These are phyloP conservation scores for Colletotrichum sp. DNA, from an alignment of 2,329 filamentous ascomycete species.

Conservation along the genomic window DNA sequence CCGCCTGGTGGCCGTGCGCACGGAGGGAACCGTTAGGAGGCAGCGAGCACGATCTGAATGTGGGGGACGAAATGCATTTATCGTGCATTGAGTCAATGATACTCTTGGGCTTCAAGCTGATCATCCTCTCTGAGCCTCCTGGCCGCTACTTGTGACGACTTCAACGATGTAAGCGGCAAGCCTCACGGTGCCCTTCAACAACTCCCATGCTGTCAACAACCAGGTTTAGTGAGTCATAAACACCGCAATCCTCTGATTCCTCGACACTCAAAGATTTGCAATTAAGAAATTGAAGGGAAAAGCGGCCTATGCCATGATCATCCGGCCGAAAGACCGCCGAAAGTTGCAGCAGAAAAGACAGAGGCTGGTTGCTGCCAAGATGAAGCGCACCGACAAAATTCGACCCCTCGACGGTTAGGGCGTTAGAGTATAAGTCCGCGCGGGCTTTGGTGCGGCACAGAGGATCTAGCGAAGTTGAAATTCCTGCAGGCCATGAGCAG, in stretches of 20 bases:
- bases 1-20: slow-evolving; percentile 25
- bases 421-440: slow-evolving; percentile 14
- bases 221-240: neutral
- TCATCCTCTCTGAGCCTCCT: neutral
- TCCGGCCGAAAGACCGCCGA: neutral
- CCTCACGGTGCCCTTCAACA: neutral
- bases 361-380: slow-evolving; percentile 21
- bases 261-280: neutral
- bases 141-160: neutral
- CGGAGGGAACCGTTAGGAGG: slow-evolving; percentile 15
- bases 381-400: slow-evolving; percentile 16
- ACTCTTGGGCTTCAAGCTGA: slow-evolving; percentile 20
- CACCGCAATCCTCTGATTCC: neutral
- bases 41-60: slow-evolving; percentile 25
- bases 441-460: neutral
- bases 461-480: neutral
- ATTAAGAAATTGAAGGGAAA: neutral
- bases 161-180: neutral
- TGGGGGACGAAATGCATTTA: slow-evolving; percentile 24
- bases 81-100: slow-evolving; percentile 26
- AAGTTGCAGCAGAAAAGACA: slow-evolving; percentile 8
- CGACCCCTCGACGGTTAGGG: slow-evolving; percentile 20
- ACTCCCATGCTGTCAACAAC: neutral
- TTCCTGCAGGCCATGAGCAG: neutral
- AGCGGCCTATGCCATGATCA: neutral